Conservation (phyloP, 768 basidiomycete species). For the Boletus tomentosulus region DNA sequence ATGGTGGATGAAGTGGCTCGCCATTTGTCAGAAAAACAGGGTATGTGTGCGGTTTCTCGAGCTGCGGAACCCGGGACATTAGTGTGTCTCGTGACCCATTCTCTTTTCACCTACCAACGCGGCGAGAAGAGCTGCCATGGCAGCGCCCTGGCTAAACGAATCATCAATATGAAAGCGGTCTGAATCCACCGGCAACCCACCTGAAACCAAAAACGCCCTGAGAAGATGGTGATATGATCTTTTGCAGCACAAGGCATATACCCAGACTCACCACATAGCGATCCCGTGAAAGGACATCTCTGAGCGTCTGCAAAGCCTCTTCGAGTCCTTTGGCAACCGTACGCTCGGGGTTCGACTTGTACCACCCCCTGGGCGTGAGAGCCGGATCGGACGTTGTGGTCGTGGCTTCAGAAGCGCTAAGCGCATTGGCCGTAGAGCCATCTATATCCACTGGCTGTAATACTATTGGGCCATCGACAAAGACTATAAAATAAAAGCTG, state of each 20-base stretch:
- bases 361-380: constrained; percentile 68
- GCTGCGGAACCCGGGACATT: constrained; percentile 30
- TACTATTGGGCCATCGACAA: constrained; percentile 66
- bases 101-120: constrained; percentile 52
- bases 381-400: constrained; percentile 43
- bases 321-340: constrained; percentile 53
- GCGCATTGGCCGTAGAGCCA: constrained; percentile 18
- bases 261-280: constrained; percentile 56
- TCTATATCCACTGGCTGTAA: constrained; percentile 62
- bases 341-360: constrained; percentile 50
- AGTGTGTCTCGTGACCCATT: neutral
- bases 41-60: constrained; percentile 50
- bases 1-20: constrained; percentile 65
- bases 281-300: constrained; percentile 52
- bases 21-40: constrained; percentile 63
- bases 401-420: constrained; percentile 39
- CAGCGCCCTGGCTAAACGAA: constrained; percentile 65
- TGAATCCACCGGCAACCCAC: constrained; percentile 29
- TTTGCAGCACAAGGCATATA: neutral
- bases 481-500: constrained; percentile 43
- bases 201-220: constrained; percentile 83
- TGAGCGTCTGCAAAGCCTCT: constrained; percentile 50
- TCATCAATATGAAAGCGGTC: neutral
- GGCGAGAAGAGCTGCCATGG: constrained; percentile 64
- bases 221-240: neutral